phyloP scores from a whole-genome alignment of 2,329 filamentous ascomycete species.

The Cladophialophora psammophila region DNA sequence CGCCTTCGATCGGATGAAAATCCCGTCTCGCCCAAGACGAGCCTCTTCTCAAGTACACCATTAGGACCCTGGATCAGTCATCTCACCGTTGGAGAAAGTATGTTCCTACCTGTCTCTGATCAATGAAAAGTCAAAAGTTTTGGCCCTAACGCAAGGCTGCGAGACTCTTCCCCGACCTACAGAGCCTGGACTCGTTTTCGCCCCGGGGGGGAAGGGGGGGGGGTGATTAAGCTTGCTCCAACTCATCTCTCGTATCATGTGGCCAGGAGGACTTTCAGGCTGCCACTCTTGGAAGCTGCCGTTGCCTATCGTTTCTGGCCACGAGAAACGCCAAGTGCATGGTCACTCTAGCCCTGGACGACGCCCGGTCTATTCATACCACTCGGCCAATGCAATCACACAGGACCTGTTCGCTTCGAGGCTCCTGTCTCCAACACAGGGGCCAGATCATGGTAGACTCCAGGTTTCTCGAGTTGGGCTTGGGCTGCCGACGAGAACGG shows the following conservation, averaged over 20 bases:
- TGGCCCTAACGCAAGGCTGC: slow-evolving; percentile 5
- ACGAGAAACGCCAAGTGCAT: slow-evolving; percentile 1
- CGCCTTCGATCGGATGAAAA: not conserved
- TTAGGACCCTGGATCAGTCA: not conserved
- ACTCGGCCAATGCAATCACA: slow-evolving; percentile 8
- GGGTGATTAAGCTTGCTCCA: slow-evolving; percentile 18
- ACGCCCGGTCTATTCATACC: not conserved
- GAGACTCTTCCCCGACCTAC: slow-evolving; percentile 7
- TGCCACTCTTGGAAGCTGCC: slow-evolving; percentile 7
- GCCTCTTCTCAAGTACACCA: not conserved
- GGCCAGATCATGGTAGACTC: slow-evolving; percentile 8
- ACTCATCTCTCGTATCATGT: not conserved
- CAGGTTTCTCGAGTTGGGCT: not conserved
- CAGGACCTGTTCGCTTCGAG: not conserved
- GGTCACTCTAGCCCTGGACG: not conserved
- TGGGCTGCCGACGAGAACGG: not conserved
- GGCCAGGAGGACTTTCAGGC: slow-evolving; percentile 1
- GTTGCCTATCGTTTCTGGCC: slow-evolving; percentile 4
- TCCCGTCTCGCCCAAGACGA: not conserved
- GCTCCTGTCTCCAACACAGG: slow-evolving; percentile 7
- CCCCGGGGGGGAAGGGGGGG: too few species aligned
- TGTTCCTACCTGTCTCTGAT: not conserved
- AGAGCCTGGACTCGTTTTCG: not conserved
- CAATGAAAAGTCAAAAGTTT: not conserved
- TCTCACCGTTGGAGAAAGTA: not conserved